These are phyloP conservation scores for Paraphaeosphaeria minitans DNA, from an alignment of 2,329 filamentous ascomycete genomes.

Conservation along the genomic window DNA sequence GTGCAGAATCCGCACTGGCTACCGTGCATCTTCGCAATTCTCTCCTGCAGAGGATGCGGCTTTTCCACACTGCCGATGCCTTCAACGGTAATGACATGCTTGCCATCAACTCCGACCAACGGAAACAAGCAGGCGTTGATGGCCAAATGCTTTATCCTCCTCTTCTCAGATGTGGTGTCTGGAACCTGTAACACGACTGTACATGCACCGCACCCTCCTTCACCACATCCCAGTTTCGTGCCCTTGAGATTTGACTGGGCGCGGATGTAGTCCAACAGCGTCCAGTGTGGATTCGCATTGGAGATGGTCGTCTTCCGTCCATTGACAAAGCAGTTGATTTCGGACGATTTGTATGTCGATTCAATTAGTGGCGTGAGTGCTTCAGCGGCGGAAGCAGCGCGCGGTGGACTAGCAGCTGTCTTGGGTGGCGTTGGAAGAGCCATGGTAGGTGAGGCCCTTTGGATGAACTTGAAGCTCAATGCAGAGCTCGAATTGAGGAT, in stretches of 20 bases:
- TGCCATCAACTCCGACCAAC: constrained; percentile 88
- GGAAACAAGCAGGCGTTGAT: constrained; percentile 95
- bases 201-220: constrained; percentile 93
- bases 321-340: constrained; percentile 85
- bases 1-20: constrained; percentile 96
- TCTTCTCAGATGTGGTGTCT: constrained; percentile 73
- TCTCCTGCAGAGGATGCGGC: constrained; percentile 87
- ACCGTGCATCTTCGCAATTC: constrained; percentile 86
- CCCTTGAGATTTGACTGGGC: constrained; percentile 83
- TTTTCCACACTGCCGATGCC: constrained; percentile 85
- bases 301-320: constrained; percentile 84
- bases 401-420: constrained; percentile 35
- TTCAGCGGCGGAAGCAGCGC: constrained; percentile 34
- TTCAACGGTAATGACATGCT: constrained; percentile 96
- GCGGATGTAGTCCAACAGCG: constrained; percentile 87
- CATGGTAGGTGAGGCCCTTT: constrained; percentile 23
- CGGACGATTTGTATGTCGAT: constrained; percentile 75
- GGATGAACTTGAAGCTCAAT: constrained; percentile 1
- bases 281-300: constrained; percentile 86
- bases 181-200: constrained; percentile 67
- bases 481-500: neutral
- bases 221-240: constrained; percentile 93
- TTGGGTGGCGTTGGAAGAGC: constrained; percentile 37
- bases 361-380: constrained; percentile 70
- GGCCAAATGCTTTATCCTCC: constrained; percentile 88